Evolutionary conservation across 2,329 filamentous ascomycete species (phyloP).

Genomic region (Truncatella angustata): DNA sequence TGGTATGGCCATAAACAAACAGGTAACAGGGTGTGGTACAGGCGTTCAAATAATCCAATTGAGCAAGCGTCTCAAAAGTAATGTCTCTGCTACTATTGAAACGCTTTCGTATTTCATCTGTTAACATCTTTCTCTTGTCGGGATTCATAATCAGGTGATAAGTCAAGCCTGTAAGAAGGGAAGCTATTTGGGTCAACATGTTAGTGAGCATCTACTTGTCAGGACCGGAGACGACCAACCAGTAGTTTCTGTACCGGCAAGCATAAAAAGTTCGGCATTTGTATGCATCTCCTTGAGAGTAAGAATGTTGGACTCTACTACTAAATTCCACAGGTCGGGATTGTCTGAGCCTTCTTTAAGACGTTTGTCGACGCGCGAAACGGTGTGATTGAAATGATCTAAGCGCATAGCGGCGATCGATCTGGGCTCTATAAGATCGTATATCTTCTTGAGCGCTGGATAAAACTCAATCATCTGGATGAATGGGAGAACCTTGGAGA

Average conservation of each 20-base stretch:
- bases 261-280: constrained; percentile 11
- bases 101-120: background rate
- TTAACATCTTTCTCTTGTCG: background rate
- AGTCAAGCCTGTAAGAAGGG: background rate
- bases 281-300: constrained; percentile 8
- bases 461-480: constrained; percentile 23
- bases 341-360: constrained; percentile 21
- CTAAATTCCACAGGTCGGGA: constrained; percentile 25
- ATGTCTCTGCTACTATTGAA: background rate
- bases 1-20: background rate
- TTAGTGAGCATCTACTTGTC: background rate
- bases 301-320: constrained; percentile 16
- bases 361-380: constrained; percentile 27
- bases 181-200: background rate
- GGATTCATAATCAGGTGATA: constrained; percentile 8
- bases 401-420: constrained; percentile 18
- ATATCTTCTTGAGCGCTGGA: constrained; percentile 18
- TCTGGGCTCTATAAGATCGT: constrained; percentile 21
- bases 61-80: background rate
- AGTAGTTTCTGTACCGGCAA: constrained; percentile 7
- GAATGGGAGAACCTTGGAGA: constrained; percentile 15
- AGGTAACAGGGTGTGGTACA: background rate
- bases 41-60: constrained; percentile 8
- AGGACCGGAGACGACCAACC: background rate
- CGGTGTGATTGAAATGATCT: constrained; percentile 18